Conservation (phyloP, 441 rosid species). For the Adansonia madagascariensis region DNA sequence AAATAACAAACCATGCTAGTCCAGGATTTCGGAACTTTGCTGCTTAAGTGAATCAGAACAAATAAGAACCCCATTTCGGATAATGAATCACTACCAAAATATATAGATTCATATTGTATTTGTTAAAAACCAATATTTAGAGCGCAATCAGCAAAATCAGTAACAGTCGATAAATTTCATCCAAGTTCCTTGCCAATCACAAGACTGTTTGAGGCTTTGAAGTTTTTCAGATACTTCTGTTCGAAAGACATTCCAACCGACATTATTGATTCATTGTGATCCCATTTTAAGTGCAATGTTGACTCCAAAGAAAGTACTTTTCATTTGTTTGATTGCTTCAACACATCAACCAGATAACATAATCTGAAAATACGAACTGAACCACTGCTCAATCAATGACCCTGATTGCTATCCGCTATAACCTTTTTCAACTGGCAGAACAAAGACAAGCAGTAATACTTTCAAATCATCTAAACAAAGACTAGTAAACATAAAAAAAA, state of each 20-base stretch:
- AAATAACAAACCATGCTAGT: not conserved
- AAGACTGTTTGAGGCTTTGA: not conserved
- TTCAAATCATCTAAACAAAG: not conserved
- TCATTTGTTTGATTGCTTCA: not conserved
- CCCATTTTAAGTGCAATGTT: not conserved
- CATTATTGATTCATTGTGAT: not conserved
- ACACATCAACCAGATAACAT: not conserved
- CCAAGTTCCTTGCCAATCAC: not conserved
- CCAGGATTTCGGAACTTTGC: not conserved
- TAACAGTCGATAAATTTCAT: not conserved
- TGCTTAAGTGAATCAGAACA: not conserved
- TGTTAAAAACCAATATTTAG: not conserved
- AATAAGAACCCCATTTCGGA: not conserved
- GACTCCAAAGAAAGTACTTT: not conserved
- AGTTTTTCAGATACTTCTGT: not conserved
- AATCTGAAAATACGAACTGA: not conserved
- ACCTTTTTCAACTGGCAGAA: not conserved
- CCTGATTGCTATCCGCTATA: not conserved
- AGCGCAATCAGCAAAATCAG: not conserved
- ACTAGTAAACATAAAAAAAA: not conserved
- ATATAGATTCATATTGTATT: not conserved
- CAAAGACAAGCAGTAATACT: not conserved
- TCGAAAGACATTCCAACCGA: not conserved
- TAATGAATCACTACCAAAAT: not conserved
- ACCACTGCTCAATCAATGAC: not conserved